Conservation (phyloP, 495 filamentous ascomycete genomes). For the Immersiella caudata region DNA sequence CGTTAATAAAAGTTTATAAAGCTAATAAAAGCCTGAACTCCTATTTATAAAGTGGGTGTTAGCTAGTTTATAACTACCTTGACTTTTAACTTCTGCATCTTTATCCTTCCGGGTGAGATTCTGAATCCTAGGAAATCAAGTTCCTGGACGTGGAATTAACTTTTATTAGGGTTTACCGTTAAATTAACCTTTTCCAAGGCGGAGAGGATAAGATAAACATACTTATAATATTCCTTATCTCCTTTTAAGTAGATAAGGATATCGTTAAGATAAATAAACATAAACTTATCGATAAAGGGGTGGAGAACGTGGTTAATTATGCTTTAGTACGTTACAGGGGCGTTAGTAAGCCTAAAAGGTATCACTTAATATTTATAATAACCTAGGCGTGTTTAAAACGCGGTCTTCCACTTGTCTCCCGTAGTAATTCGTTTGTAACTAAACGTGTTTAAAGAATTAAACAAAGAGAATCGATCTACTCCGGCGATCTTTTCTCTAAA, state of each 20-base stretch:
- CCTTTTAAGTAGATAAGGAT: neutral
- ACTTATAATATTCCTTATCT: neutral
- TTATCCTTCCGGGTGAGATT: neutral
- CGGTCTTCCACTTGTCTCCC: neutral
- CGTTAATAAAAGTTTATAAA: conserved; percentile 26
- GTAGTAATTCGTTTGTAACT: neutral
- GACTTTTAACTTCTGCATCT: conserved; percentile 14
- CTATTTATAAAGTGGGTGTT: neutral
- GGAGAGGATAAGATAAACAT: neutral
- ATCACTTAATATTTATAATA: neutral
- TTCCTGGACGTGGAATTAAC: neutral
- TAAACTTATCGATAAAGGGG: neutral
- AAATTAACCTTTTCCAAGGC: neutral
- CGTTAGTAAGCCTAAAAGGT: neutral
- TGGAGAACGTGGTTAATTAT: neutral
- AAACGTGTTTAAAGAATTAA: neutral
- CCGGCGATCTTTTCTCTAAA: neutral
- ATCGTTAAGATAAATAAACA: neutral
- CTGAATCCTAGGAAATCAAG: conserved; percentile 1
- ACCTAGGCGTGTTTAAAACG: neutral
- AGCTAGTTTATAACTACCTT: neutral
- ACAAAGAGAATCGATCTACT: neutral
- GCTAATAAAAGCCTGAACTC: neutral
- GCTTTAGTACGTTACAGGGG: neutral
- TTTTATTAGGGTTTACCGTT: neutral